A percentile compares a stretch with the other conserved stretches of the same genome.
phyloP scores from a whole-genome alignment of 1,284 basidiomycete genomes.

The Cutaneotrichosporon sp. region DNA sequence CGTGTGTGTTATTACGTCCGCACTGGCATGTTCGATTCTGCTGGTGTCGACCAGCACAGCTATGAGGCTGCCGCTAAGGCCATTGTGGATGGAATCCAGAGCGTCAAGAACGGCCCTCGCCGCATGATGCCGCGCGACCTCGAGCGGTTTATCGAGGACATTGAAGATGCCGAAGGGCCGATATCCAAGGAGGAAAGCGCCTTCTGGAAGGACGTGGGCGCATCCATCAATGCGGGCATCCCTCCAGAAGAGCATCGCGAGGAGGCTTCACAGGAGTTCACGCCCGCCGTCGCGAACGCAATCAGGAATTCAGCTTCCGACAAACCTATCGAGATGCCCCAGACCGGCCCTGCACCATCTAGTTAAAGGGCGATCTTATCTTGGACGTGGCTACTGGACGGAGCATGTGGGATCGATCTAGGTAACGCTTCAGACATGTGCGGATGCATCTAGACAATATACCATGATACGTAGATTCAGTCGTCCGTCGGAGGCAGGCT shows the following conservation, averaged over 20 bases:
- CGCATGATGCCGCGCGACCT: constrained; percentile 25
- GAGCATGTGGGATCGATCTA: no score
- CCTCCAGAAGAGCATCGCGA: constrained; percentile 6
- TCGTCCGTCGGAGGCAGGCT: constrained; percentile 9
- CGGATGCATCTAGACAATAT: no score
- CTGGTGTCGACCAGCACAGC: constrained; percentile 8
- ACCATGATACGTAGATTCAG: no score
- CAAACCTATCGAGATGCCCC: not conserved
- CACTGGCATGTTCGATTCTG: constrained; percentile 3
- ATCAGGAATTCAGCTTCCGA: not conserved
- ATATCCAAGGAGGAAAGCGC: constrained; percentile 10
- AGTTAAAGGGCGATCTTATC: no score
- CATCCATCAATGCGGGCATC: constrained; percentile 3
- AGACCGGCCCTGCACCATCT: no score
- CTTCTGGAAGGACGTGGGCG: constrained; percentile 15
- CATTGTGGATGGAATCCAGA: constrained; percentile 8
- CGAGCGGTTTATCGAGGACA: constrained; percentile 28
- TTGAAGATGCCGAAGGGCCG: constrained; percentile 32
- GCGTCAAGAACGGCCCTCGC: constrained; percentile 12
- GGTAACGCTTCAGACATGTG: no score
- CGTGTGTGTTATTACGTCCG: constrained; percentile 26
- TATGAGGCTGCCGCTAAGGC: constrained; percentile 17
- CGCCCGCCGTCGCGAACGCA: not conserved
- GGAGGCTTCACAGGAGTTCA: constrained; percentile 2
- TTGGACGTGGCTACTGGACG: no score